These are phyloP conservation scores for Zymoseptoria crescenta DNA, from an alignment of 2,329 filamentous ascomycete species.

Conservation along the genomic window DNA sequence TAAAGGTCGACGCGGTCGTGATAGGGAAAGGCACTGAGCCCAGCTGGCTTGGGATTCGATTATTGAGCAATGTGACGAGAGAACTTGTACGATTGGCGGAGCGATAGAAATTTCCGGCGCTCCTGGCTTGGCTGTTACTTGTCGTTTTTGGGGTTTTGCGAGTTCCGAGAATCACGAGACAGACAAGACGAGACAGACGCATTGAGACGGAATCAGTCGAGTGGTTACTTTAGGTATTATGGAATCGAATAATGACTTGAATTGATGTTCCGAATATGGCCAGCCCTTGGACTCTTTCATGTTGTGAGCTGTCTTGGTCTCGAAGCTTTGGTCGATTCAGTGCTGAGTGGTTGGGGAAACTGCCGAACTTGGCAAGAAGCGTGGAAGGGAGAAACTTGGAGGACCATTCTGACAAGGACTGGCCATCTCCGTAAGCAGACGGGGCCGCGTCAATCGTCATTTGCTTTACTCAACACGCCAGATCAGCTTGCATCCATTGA, in stretches of 20 bases:
- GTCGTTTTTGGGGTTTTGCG: neutral
- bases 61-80: neutral
- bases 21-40: neutral
- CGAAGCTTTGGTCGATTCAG: too few species aligned
- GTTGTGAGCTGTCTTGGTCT: too few species aligned
- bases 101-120: neutral
- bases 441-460: too few species aligned
- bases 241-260: neutral
- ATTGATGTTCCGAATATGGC: too few species aligned
- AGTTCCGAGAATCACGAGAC: neutral
- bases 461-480: too few species aligned
- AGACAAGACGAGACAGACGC: neutral
- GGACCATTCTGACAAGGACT: too few species aligned
- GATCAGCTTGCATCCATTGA: too few species aligned
- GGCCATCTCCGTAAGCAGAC: too few species aligned
- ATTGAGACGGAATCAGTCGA: neutral
- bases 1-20: slow-evolving; percentile 40
- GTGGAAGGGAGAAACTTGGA: too few species aligned
- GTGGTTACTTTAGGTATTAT: neutral
- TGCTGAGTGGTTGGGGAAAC: too few species aligned
- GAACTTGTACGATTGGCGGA: neutral
- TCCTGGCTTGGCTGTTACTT: neutral
- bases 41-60: neutral
- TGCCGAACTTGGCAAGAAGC: too few species aligned
- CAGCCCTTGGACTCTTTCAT: too few species aligned